Conservation (phyloP, 768 basidiomycete genomes). For the Auriscalpium microsporum region DNA sequence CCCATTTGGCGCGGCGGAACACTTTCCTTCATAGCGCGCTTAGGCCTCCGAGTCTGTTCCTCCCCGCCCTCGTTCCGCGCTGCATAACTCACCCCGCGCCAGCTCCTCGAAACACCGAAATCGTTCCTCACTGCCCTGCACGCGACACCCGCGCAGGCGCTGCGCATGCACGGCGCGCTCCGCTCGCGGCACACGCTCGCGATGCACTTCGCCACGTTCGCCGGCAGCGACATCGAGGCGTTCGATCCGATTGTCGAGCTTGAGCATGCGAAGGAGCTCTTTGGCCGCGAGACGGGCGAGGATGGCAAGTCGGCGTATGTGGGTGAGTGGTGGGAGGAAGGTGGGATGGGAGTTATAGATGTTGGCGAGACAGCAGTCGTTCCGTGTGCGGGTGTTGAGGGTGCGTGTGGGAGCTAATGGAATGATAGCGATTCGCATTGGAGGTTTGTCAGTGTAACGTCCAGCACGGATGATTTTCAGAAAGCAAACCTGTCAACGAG, state of each 20-base stretch:
- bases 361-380: conserved; percentile 23
- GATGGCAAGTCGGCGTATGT: conserved; percentile 16
- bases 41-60: conserved; percentile 29
- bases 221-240: conserved; percentile 33
- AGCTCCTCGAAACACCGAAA: conserved; percentile 13
- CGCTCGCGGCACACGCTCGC: conserved; percentile 28
- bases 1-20: conserved; percentile 39
- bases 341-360: conserved; percentile 29
- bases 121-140: conserved; percentile 27
- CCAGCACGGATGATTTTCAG: too few relatives aligned
- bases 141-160: conserved; percentile 33
- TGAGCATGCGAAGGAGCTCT: conserved; percentile 24
- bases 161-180: conserved; percentile 31
- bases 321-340: conserved; percentile 23
- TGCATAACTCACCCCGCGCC: conserved; percentile 12
- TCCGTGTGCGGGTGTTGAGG: too few relatives aligned
- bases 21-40: conserved; percentile 28
- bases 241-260: conserved; percentile 30
- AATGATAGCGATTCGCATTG: too few relatives aligned
- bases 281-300: conserved; percentile 15
- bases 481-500: too few relatives aligned
- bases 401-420: too few relatives aligned
- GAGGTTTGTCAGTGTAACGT: too few relatives aligned
- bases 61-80: not conserved
- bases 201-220: conserved; percentile 39